Percentiles rank a stretch among this genome's conserved stretches.
Evolutionary conservation across 495 filamentous ascomycete species (phyloP).

Genomic region (Penicillium psychrofluorescens): DNA sequence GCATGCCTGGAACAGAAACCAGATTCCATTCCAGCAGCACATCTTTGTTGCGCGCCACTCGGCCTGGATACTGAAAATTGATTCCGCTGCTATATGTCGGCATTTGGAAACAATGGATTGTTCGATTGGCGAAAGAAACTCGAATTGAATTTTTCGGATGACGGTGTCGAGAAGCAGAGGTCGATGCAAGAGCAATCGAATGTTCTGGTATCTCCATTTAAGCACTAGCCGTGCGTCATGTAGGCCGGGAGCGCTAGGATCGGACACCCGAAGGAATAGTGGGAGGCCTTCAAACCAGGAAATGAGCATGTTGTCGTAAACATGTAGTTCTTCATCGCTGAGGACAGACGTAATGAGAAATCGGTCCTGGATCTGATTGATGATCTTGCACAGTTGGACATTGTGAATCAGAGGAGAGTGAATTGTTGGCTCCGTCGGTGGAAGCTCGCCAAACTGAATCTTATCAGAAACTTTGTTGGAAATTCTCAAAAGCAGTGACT

Average conservation of each 20-base stretch:
- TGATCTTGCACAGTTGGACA: constrained; percentile 65
- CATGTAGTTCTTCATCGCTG: constrained; percentile 45
- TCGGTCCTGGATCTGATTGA: constrained; percentile 59
- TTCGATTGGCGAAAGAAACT: constrained; percentile 39
- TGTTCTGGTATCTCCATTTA: constrained; percentile 67
- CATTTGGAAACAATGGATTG: constrained; percentile 55
- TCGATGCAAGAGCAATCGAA: constrained; percentile 60
- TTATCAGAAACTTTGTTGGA: background rate
- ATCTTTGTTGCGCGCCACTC: constrained; percentile 59
- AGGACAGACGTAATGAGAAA: constrained; percentile 54
- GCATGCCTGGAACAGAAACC: constrained; percentile 64
- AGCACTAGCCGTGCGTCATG: constrained; percentile 59
- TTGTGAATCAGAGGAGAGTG: constrained; percentile 34
- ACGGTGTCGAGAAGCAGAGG: constrained; percentile 57
- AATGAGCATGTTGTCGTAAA: constrained; percentile 52
- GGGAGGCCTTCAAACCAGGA: constrained; percentile 56
- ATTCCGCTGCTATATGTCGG: constrained; percentile 53
- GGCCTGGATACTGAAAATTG: constrained; percentile 51
- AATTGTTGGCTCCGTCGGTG: constrained; percentile 9
- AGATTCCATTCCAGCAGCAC: constrained; percentile 63
- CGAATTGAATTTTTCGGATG: constrained; percentile 41
- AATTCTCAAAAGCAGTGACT: background rate
- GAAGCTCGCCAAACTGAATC: constrained; percentile 11
- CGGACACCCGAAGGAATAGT: constrained; percentile 46
- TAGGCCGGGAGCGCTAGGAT: constrained; percentile 53